Base-by-base conservation (phyloP, 2,329 filamentous ascomycete species). In the Talaromyces atroroseus region DNA sequence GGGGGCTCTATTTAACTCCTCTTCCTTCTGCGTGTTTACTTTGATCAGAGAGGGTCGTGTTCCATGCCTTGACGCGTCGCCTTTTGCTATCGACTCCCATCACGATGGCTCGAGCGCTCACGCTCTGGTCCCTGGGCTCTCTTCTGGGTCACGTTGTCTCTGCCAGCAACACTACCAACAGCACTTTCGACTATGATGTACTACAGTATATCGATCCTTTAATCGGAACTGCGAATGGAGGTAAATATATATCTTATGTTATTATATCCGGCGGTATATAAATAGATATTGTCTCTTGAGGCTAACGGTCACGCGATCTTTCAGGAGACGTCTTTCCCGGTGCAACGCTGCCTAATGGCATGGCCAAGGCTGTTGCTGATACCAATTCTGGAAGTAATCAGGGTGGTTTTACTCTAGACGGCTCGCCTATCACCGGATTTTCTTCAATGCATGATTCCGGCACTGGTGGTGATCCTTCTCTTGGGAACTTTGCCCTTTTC, bases 401-500 rank as follows among this genome's bases (percentile, higher is more conserved):
- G 59, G 81, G 80, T 46, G 81, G 81, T 1, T 83, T 82, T 63
- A 75, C 80, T 6, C 76, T 75, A 1, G 80, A 82, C 60, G 77
- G 75, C 16, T 77, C 74, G 56, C 75, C 71, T 40, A 70, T 82
- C 49, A 78, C 76, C 11, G 80, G 80, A 11, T 82, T 82, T 65
- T 73, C 70, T 8, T 68, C 72, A 8, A 73, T 80, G 71, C 79
- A 81, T 57, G 78, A 80, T 62, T 75, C 71, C 14, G 78, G 78
- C 10, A 80, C 77, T 46, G 78, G 77, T 52, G 75, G 74, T 34
- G 65, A 70, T 11, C 84, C 86, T 0, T 88, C 85, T 4, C 74
- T 90, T 1, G 87, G 87, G 5, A 89, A 89, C 65, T 90, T 90
- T 54, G 83, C 87, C 1, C 73, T 90, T 1, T 90, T 90, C 62